Conservation (phyloP, 306 rosid species). For the Lathyrus sativus region DNA sequence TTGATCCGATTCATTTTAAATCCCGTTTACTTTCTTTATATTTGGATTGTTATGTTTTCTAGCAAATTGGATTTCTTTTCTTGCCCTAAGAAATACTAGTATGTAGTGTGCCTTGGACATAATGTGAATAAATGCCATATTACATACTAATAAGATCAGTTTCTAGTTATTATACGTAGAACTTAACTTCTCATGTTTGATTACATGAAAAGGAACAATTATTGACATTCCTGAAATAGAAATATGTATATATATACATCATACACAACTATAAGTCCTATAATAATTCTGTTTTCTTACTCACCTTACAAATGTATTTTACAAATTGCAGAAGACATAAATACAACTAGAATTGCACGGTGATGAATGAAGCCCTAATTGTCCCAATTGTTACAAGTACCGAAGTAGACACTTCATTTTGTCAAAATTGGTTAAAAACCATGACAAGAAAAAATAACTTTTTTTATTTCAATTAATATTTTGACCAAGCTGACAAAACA, state of each 20-base stretch:
- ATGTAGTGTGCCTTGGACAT: too few relatives aligned
- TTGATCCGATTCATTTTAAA: too few relatives aligned
- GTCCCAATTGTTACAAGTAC: constrained; percentile 17
- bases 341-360: constrained; percentile 19
- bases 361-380: constrained; percentile 30
- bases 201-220: too few relatives aligned
- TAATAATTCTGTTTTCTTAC: not conserved
- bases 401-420: constrained; percentile 29
- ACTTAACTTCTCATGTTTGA: too few relatives aligned
- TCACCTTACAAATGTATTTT: constrained; percentile 16
- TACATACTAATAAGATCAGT: too few relatives aligned
- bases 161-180: too few relatives aligned
- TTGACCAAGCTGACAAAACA: not conserved
- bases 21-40: too few relatives aligned
- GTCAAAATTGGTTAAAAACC: constrained; percentile 14
- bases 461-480: constrained; percentile 3
- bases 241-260: not conserved
- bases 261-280: not conserved
- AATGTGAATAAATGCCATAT: too few relatives aligned
- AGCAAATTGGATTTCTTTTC: too few relatives aligned
- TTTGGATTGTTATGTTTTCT: too few relatives aligned
- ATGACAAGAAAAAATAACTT: constrained; percentile 10
- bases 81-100: too few relatives aligned
- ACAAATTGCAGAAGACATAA: constrained; percentile 10
- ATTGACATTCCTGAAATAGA: not conserved